phyloP scores from a whole-genome alignment of 306 rosid genomes.

The Nissolia schottii region DNA sequence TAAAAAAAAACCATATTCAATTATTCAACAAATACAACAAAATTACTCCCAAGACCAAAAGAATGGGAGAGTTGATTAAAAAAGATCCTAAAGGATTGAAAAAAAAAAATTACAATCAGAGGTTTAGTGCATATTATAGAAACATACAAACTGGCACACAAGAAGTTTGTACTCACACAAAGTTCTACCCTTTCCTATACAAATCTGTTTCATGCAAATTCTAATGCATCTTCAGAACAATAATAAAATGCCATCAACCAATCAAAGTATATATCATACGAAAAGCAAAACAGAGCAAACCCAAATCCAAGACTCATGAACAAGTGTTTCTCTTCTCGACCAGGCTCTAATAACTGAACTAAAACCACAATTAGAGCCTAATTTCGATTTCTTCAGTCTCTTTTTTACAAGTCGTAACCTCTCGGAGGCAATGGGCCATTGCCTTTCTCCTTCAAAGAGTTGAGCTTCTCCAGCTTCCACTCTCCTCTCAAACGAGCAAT shows the following conservation, averaged over 20 bases:
- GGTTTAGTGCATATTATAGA: background rate
- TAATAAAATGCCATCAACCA: background rate
- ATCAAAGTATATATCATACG: background rate
- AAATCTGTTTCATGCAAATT: constrained; percentile 15
- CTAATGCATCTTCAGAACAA: background rate
- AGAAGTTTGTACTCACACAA: constrained; percentile 1
- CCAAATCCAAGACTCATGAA: background rate
- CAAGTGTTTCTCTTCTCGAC: background rate
- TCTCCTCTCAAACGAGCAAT: constrained; percentile 38
- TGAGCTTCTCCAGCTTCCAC: constrained; percentile 43
- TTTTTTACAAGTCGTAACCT: background rate
- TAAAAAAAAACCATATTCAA: background rate
- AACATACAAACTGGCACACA: constrained; percentile 12
- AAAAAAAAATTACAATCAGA: background rate
- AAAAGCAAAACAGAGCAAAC: constrained; percentile 3
- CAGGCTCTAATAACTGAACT: constrained; percentile 25
- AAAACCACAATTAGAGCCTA: constrained; percentile 28
- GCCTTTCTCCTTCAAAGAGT: constrained; percentile 41
- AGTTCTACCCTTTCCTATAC: constrained; percentile 27
- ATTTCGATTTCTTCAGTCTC: background rate
- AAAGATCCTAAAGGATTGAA: background rate
- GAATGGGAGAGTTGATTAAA: background rate
- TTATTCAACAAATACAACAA: background rate
- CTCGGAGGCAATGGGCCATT: constrained; percentile 15
- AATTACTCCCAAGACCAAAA: background rate